Evolutionary conservation across 2,329 filamentous ascomycete species (phyloP), one percentile per base, ranked within the genome.

Genomic region (Trichophaea hybrida): DNA sequence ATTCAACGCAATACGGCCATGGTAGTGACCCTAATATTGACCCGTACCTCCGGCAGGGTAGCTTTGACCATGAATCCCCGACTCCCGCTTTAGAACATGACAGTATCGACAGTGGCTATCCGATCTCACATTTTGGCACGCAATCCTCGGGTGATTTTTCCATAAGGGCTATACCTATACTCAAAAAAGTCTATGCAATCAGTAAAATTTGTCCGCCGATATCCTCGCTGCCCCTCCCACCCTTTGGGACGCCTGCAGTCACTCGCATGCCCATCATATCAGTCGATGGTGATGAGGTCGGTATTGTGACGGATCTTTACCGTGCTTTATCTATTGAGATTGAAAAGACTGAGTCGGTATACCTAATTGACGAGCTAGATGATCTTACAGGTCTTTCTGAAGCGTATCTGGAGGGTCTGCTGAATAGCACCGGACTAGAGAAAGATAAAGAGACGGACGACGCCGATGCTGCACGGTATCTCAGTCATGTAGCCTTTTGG

Each of bases 211-310:
- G 85, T 50, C 86, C 84, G 31, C 82, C 86, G 0, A 75, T 87
- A 12, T 72, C 74, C 5, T 66, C 73, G 13, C 68, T 73, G 48
- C 57, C 67, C 38, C 66, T 71, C 67, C 52, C 52, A 43, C 52
- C 52, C 7, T 55, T 43, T n/a, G 10, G 33, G 6, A 48, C 24
- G 10, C 59, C 72, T 56, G 56, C 68, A 61, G 72, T 75, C 66
- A 74, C 75, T 5, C 80, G 89, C n/a, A 90, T 91, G 0, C 80
- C 86, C 0, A 79, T 96, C 40, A 83, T 97, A 63, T 85, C 87
- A 0, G 75, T 97, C 33, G 91, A 97, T 71, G 90, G 90, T 0
- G 77, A 84, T 15, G 79, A 84, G 59, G 71, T 74, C 1, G 76
- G 79, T 7, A 80, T 86, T 3, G 82, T 87, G 2, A 74, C 77